phyloP scores from a whole-genome alignment of 1,284 basidiomycete species.

The Trametes polyzona region DNA sequence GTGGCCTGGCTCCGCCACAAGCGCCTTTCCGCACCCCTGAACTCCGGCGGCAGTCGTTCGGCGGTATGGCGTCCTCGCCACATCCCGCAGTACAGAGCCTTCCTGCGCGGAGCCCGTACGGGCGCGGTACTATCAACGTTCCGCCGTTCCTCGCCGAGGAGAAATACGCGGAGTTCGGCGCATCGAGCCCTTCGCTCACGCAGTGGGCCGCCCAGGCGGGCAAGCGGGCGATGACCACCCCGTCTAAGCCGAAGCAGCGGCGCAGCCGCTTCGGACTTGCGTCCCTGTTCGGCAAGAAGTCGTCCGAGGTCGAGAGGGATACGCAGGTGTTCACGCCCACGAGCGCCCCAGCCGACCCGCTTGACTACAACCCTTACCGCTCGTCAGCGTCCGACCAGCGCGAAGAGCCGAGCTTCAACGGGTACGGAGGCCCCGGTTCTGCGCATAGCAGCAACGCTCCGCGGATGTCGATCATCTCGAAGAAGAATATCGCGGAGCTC shows the following conservation, averaged over 20 bases:
- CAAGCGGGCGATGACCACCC: slow-evolving; percentile 34
- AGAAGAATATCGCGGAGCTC: slow-evolving; percentile 73
- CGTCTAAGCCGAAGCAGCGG: slow-evolving; percentile 52
- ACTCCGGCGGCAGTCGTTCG: slow-evolving; percentile 72
- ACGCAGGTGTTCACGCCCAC: slow-evolving; percentile 11
- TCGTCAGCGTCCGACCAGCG: slow-evolving; percentile 41
- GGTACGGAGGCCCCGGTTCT: slow-evolving; percentile 40
- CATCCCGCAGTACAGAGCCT: slow-evolving; percentile 52
- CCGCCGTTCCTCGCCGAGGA: slow-evolving; percentile 40
- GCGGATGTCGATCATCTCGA: slow-evolving; percentile 64
- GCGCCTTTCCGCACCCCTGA: slow-evolving; percentile 64
- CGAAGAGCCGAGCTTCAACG: slow-evolving; percentile 40
- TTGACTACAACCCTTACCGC: slow-evolving; percentile 34
- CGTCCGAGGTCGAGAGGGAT: slow-evolving; percentile 29
- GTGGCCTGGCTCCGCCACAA: slow-evolving; percentile 61
- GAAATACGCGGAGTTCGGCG: slow-evolving; percentile 69
- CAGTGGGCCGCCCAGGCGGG: slow-evolving; percentile 53
- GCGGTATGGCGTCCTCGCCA: slow-evolving; percentile 62
- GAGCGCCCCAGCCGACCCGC: slow-evolving; percentile 22
- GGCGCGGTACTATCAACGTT: slow-evolving; percentile 33
- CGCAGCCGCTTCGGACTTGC: slow-evolving; percentile 72
- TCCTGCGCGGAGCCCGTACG: slow-evolving; percentile 37
- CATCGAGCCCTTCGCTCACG: slow-evolving; percentile 61
- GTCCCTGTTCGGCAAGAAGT: slow-evolving; percentile 65
- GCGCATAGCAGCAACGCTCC: slow-evolving; percentile 40